Evolutionary conservation across 1,284 basidiomycete species (phyloP).

Genomic region (Ustilago cynodontis): DNA sequence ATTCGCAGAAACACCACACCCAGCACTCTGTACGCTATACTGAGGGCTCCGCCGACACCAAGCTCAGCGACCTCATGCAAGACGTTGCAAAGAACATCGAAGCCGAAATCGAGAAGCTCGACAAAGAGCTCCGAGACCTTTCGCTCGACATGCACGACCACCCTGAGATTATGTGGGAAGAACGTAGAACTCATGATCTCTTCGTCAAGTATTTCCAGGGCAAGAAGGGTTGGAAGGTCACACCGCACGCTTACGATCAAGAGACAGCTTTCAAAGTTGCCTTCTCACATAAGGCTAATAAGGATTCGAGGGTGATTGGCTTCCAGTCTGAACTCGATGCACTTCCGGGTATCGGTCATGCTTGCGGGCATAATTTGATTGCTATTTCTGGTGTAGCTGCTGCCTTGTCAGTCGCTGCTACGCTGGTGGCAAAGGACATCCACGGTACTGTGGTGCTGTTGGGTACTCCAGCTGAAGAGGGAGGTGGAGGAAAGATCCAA

Average conservation of each 20-base stretch:
- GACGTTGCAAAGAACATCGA: slow-evolving; percentile 54
- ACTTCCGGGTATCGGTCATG: slow-evolving; percentile 72
- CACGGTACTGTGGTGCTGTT: slow-evolving; percentile 81
- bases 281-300: slow-evolving; percentile 71
- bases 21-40: slow-evolving; percentile 23
- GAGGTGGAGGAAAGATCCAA: slow-evolving; percentile 81
- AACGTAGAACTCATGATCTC: slow-evolving; percentile 60
- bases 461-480: slow-evolving; percentile 89
- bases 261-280: slow-evolving; percentile 82
- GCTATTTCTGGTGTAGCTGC: slow-evolving; percentile 83
- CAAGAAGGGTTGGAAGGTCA: slow-evolving; percentile 63
- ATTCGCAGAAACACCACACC: slow-evolving; percentile 25
- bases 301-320: slow-evolving; percentile 56
- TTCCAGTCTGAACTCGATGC: slow-evolving; percentile 79
- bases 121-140: slow-evolving; percentile 65
- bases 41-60: slow-evolving; percentile 4
- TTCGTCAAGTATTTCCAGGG: slow-evolving; percentile 53
- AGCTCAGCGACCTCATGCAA: slow-evolving; percentile 28
- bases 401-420: slow-evolving; percentile 79
- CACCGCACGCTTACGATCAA: slow-evolving; percentile 61
- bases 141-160: slow-evolving; percentile 68
- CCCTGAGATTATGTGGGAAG: slow-evolving; percentile 68
- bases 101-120: slow-evolving; percentile 48
- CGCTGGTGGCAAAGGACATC: slow-evolving; percentile 76
- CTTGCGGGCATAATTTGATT: slow-evolving; percentile 86